phyloP scores from a whole-genome alignment of 345 rosid species.

The Cardamine chenopodiifolia region DNA sequence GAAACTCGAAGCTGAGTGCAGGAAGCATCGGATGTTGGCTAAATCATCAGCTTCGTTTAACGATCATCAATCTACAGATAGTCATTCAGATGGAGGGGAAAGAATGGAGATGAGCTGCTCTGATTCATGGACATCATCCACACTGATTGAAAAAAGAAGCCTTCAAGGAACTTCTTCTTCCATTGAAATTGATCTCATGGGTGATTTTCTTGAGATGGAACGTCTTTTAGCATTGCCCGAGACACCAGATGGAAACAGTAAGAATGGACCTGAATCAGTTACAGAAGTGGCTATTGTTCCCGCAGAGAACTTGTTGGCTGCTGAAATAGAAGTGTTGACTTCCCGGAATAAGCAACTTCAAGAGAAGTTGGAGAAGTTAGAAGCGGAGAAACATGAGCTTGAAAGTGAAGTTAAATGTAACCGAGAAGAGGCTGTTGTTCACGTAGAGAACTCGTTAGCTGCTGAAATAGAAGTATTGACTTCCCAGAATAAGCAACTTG shows the following conservation, averaged over 20 bases:
- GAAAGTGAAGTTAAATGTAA: constrained; percentile 41
- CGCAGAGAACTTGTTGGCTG: constrained; percentile 44
- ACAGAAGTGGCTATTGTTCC: constrained; percentile 40
- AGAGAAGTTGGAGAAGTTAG: constrained; percentile 46
- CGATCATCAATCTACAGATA: constrained; percentile 60
- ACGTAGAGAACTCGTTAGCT: constrained; percentile 43
- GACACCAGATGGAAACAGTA: constrained; percentile 41
- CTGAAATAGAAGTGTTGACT: constrained; percentile 51
- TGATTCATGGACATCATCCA: constrained; percentile 57
- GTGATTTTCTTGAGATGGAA: constrained; percentile 98
- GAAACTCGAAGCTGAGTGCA: constrained; percentile 92
- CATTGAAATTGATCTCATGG: constrained; percentile 75
- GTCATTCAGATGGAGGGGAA: constrained; percentile 75
- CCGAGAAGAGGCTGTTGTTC: constrained; percentile 37
- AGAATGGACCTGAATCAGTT: constrained; percentile 44
- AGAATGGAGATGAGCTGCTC: constrained; percentile 57
- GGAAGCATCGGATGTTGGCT: constrained; percentile 55
- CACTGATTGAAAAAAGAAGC: constrained; percentile 49
- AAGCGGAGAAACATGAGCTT: constrained; percentile 48
- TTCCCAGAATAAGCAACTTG: constrained; percentile 43
- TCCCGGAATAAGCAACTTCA: constrained; percentile 46
- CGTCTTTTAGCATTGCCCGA: constrained; percentile 73
- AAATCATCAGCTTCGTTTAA: constrained; percentile 47
- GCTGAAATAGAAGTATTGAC: constrained; percentile 52
- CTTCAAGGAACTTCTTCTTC: constrained; percentile 48